Evolutionary conservation across 352 stramenopile genomes (phyloP).

Genomic region (Globisporangium sylvaticum): DNA sequence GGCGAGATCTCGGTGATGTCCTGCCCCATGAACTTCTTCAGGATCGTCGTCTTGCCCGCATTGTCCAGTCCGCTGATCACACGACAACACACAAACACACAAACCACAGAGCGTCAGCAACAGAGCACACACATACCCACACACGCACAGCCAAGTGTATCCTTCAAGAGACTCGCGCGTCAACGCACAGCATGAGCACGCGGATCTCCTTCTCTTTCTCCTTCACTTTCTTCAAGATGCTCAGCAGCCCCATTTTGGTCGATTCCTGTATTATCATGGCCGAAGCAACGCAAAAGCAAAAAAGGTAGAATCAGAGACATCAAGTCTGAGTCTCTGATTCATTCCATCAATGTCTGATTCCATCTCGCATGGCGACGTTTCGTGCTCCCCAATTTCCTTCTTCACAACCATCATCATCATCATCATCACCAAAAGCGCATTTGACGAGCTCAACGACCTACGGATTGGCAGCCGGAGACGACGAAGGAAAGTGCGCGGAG

Average conservation of each 20-base stretch:
- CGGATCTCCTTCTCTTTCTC: slow-evolving; percentile 99
- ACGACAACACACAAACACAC: slow-evolving; percentile 2
- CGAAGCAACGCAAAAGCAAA: not conserved
- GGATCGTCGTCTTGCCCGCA: slow-evolving; percentile 98
- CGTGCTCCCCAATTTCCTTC: not conserved
- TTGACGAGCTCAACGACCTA: too few relatives aligned
- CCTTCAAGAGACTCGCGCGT: too few relatives aligned
- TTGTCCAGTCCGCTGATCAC: slow-evolving; percentile 95
- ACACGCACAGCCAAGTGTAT: slow-evolving; percentile 68
- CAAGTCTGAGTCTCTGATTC: not conserved
- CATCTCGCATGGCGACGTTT: not conserved
- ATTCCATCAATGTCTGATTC: not conserved
- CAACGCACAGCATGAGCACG: slow-evolving; percentile 93
- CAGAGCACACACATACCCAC: not conserved
- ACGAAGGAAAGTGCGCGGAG: slow-evolving; percentile 14
- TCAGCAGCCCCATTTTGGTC: slow-evolving; percentile 83
- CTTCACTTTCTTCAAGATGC: slow-evolving; percentile 97
- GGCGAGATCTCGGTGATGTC: slow-evolving; percentile 96
- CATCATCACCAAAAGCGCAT: too few relatives aligned
- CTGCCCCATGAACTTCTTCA: slow-evolving; percentile 97
- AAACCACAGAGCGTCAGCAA: slow-evolving; percentile 1
- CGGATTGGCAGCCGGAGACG: too few relatives aligned
- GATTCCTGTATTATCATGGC: not conserved
- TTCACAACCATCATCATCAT: not conserved
- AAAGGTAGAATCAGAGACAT: not conserved